Base-by-base conservation (phyloP, 2,329 filamentous ascomycete genomes). In the Aspergillus glaucus region DNA sequence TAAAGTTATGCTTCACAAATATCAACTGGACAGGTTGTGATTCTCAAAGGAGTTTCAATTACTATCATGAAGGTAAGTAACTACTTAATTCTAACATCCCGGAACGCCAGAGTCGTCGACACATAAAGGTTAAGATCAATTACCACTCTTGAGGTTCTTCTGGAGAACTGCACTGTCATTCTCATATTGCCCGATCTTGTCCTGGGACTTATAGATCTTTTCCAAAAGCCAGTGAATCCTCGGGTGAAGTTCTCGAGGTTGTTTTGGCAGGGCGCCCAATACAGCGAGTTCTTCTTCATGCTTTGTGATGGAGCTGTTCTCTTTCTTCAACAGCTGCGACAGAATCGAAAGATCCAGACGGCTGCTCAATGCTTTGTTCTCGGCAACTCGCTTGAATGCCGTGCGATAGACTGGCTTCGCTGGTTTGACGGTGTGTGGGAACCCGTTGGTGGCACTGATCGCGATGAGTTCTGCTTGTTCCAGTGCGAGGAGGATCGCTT, bases 361-460 rank as follows among this genome's bases (percentile, higher is more conserved):
- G 32, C 86, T 85, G 39, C 78, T 77, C 39, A 96, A 75, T 1
- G 89, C 88, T 6, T 77, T 75, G 63, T 96, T 91, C 42, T 80
- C 72, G 0, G 83, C 78, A 34, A 96, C 72, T 34, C 80, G 75
- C 51, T 79, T 77, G 71, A 97, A 97, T 0, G 91, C 91, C 1
- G 91, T 83, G 50, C 84, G 82, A 68, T 92, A 94, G 22, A 97
- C 86, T 0, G 92, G 91, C 62, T 88, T 89, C 19, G 90, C 90
- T 0, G 89, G 86, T 47, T 79, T 84, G 65, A 97, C 87, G 28
- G 76, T 76, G 49, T 84, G 81, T 0, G 93, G 92, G 0, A 90
- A 84, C 0, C 93, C 92, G 42, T 87, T 85, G 44, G 78, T 73
- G 3, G 82, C 82, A 22, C 79, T 79, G 45, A 97, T 82, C 1